Percentiles rank a stretch among this genome's conserved stretches.
Evolutionary conservation across 345 rosid genomes (phyloP).

Genomic region (Geranium rotundifolium): DNA sequence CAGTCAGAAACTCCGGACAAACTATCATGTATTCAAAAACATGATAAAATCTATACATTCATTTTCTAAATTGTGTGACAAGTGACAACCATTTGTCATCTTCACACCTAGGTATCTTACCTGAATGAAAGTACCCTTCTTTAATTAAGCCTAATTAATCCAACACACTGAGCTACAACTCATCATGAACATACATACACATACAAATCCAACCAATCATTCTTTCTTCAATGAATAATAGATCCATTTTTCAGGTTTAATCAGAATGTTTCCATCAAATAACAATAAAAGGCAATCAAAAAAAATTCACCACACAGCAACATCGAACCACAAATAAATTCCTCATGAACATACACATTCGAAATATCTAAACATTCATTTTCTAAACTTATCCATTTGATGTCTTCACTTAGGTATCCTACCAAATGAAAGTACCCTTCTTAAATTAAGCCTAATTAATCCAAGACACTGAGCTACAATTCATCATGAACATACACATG

Average conservation of each 20-base stretch:
- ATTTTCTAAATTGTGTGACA: too few species aligned
- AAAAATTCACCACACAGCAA: background rate
- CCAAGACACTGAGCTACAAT: background rate
- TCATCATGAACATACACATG: background rate
- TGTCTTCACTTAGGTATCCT: background rate
- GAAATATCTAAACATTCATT: too few species aligned
- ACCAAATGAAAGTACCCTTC: too few species aligned
- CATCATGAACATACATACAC: background rate
- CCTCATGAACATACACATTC: background rate
- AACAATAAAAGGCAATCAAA: background rate
- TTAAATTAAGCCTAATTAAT: background rate
- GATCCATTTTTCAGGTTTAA: background rate
- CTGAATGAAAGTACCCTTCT: too few species aligned
- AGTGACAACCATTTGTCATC: background rate
- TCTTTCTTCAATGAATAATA: background rate
- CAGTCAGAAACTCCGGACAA: slow-evolving; percentile 8
- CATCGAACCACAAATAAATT: background rate
- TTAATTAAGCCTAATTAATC: background rate
- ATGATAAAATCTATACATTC: too few species aligned
- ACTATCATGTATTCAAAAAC: background rate
- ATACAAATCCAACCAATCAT: too few species aligned
- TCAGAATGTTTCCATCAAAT: background rate
- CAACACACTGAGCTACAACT: background rate
- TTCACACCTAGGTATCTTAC: background rate
- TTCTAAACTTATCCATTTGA: too few species aligned